phyloP scores from a whole-genome alignment of 495 filamentous ascomycete genomes.

The Thermochaetoides thermophila region DNA sequence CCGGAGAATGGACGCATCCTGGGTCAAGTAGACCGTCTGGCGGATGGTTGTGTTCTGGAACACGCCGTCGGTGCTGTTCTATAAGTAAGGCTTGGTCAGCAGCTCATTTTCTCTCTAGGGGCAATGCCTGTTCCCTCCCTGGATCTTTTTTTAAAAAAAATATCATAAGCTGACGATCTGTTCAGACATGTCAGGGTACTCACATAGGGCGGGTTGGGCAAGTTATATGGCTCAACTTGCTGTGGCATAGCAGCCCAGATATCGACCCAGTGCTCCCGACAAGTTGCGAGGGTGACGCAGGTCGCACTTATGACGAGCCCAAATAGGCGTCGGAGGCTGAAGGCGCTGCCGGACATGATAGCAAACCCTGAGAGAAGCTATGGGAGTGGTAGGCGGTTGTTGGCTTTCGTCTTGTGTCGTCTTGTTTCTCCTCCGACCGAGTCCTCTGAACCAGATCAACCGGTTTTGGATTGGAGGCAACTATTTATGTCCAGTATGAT shows the following conservation, averaged over 20 bases:
- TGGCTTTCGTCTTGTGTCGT: too few relatives aligned
- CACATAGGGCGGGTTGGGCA: conserved; percentile 41
- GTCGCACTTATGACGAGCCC: conserved; percentile 8
- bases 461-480: too few relatives aligned
- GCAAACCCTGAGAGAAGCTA: too few relatives aligned
- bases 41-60: conserved; percentile 41
- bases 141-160: neutral
- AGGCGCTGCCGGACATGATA: conserved; percentile 3
- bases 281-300: conserved; percentile 6
- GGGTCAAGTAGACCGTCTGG: conserved; percentile 42
- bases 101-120: neutral
- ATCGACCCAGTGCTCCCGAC: conserved; percentile 35
- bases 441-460: too few relatives aligned
- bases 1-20: conserved; percentile 33
- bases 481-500: conserved; percentile 6
- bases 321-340: conserved; percentile 8
- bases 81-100: neutral
- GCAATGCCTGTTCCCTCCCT: conserved; percentile 1
- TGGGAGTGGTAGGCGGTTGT: too few relatives aligned
- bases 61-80: conserved; percentile 15
- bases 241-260: conserved; percentile 48
- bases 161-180: too few relatives aligned
- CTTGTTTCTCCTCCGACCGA: too few relatives aligned
- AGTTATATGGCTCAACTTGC: conserved; percentile 37
- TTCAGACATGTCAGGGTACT: conserved; percentile 7